Conservation (phyloP, 148 eudicot genomes). For the Silene conica region DNA sequence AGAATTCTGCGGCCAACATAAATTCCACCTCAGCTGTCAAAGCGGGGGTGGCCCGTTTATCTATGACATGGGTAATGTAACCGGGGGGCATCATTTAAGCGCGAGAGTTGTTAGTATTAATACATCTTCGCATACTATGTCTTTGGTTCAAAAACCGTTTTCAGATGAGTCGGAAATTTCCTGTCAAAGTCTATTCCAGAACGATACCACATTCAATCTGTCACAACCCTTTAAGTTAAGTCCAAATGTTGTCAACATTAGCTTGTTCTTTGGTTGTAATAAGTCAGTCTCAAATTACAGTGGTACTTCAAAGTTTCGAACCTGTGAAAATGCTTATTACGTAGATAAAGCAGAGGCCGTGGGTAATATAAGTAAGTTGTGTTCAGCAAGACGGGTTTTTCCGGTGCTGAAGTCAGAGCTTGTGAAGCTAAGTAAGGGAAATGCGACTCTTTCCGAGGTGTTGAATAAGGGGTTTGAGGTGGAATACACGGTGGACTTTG, state of each 20-base stretch:
- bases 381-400: not conserved
- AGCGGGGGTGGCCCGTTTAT: not conserved
- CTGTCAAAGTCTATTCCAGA: not conserved
- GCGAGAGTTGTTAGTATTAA: slow-evolving; percentile 3
- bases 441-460: not conserved
- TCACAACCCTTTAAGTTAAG: not conserved
- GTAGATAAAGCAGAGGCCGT: not conserved
- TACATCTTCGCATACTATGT: slow-evolving; percentile 7
- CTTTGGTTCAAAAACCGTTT: not conserved
- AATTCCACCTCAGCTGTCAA: slow-evolving; percentile 4
- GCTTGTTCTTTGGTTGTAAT: slow-evolving; percentile 3
- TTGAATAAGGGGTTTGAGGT: not conserved
- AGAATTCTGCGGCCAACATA: slow-evolving; percentile 5
- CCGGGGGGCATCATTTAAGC: not conserved
- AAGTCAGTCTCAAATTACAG: not conserved
- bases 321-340: not conserved
- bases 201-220: not conserved
- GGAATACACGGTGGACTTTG: not conserved
- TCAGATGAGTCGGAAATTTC: not conserved
- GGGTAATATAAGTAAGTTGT: not conserved
- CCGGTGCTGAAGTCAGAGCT: not conserved
- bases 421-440: not conserved
- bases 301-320: not conserved
- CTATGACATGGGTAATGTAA: not conserved
- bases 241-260: not conserved